phyloP scores from a whole-genome alignment of 129 eudicot species.

The Helichrysum umbraculigerum region DNA sequence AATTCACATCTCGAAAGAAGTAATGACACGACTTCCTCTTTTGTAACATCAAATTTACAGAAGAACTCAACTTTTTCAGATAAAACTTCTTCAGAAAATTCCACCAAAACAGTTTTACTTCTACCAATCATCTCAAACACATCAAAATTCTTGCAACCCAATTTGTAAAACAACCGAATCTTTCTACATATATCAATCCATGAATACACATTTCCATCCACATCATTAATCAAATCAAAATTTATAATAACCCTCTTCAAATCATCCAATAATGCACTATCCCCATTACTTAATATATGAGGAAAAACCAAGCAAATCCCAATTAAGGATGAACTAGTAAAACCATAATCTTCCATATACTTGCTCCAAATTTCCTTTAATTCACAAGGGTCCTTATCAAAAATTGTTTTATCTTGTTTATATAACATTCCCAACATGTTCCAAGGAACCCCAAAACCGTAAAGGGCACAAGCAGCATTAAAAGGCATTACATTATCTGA shows the following conservation, averaged over 20 bases:
- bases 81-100: constrained; percentile 48
- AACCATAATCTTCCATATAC: constrained; percentile 43
- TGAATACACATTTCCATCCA: constrained; percentile 56
- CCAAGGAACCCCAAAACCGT: constrained; percentile 80
- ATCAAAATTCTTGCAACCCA: constrained; percentile 51
- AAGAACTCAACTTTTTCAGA: constrained; percentile 53
- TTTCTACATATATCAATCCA: constrained; percentile 65
- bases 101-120: constrained; percentile 48
- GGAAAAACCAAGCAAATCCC: constrained; percentile 75
- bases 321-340: constrained; percentile 37
- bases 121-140: constrained; percentile 53
- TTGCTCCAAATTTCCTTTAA: constrained; percentile 41
- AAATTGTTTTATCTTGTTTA: constrained; percentile 40
- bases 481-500: constrained; percentile 47
- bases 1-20: constrained; percentile 47
- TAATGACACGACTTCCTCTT: constrained; percentile 46
- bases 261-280: constrained; percentile 34
- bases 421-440: constrained; percentile 58
- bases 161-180: constrained; percentile 53
- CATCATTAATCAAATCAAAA: constrained; percentile 42
- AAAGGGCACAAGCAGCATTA: constrained; percentile 59
- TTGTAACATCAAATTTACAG: constrained; percentile 45
- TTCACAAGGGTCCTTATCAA: constrained; percentile 30
- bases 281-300: constrained; percentile 32
- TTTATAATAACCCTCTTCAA: constrained; percentile 62